Evolutionary conservation across 2,329 filamentous ascomycete species (phyloP).

Genomic region (Colletotrichum shisoi): DNA sequence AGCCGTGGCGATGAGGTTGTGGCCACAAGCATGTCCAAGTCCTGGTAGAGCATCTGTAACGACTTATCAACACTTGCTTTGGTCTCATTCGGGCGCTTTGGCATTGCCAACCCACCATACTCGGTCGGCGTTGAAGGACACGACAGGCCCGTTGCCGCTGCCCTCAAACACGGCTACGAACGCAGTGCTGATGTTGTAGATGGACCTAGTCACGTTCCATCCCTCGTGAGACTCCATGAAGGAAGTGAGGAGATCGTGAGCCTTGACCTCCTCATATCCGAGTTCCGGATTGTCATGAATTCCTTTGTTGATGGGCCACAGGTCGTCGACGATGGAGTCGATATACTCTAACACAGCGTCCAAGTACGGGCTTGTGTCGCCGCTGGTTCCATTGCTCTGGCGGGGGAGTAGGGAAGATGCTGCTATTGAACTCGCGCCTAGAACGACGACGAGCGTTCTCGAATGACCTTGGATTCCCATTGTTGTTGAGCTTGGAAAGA

Average conservation of each 20-base stretch:
- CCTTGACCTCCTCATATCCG: constrained; percentile 53
- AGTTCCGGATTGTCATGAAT: constrained; percentile 57
- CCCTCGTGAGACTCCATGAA: constrained; percentile 49
- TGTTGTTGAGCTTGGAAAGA: background rate
- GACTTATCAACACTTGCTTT: constrained; percentile 28
- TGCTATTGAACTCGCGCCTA: constrained; percentile 4
- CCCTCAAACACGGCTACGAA: constrained; percentile 54
- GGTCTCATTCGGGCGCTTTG: background rate
- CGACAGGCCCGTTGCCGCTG: constrained; percentile 48
- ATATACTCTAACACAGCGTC: constrained; percentile 39
- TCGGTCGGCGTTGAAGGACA: constrained; percentile 56
- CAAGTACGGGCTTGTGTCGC: constrained; percentile 24
- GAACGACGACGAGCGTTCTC: constrained; percentile 12
- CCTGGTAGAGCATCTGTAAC: constrained; percentile 48
- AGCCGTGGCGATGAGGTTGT: constrained; percentile 56
- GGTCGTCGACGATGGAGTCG: constrained; percentile 36
- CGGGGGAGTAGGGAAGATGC: constrained; percentile 19
- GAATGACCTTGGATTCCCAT: constrained; percentile 14
- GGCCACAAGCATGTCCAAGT: constrained; percentile 50
- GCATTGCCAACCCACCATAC: constrained; percentile 42
- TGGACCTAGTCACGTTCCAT: constrained; percentile 53
- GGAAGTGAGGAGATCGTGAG: constrained; percentile 52
- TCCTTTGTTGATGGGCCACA: constrained; percentile 52
- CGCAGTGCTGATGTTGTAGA: constrained; percentile 54
- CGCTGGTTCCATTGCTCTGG: constrained; percentile 15